Conservation (phyloP, 208 protist species). For the Crithidia sp. region DNA sequence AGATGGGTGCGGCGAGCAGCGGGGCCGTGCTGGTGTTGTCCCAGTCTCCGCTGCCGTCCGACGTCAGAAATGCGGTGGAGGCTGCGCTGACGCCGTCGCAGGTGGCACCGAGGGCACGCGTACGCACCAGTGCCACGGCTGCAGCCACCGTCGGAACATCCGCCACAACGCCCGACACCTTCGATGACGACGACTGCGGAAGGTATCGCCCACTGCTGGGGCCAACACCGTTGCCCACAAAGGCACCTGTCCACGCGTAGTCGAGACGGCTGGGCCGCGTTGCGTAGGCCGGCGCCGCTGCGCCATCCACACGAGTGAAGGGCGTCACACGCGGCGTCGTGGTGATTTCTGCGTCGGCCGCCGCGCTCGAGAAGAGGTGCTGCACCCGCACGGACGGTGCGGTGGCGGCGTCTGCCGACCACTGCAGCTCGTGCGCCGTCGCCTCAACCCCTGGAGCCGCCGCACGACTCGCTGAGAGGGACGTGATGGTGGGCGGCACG, state of each 20-base stretch:
- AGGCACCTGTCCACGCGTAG: slow-evolving; percentile 37
- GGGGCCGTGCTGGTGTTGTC: slow-evolving; percentile 10
- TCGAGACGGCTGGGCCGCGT: slow-evolving; percentile 46
- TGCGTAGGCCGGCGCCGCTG: not conserved
- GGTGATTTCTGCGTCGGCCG: slow-evolving; percentile 1
- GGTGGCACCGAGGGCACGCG: slow-evolving; percentile 43
- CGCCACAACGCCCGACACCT: not conserved
- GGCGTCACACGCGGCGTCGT: not conserved
- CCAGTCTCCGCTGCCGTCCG: not conserved
- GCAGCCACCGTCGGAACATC: slow-evolving; percentile 41
- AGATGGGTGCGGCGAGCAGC: slow-evolving; percentile 49
- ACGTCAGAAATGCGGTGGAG: slow-evolving; percentile 17
- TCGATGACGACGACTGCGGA: not conserved
- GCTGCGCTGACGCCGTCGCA: slow-evolving; percentile 38
- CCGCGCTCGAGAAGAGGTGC: slow-evolving; percentile 21
- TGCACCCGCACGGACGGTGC: slow-evolving; percentile 25
- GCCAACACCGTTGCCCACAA: slow-evolving; percentile 62
- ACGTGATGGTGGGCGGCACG: slow-evolving; percentile 34
- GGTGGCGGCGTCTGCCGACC: slow-evolving; percentile 9
- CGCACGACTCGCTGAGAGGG: slow-evolving; percentile 17
- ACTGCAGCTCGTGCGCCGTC: slow-evolving; percentile 6
- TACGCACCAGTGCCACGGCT: slow-evolving; percentile 62
- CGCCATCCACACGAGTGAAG: not conserved
- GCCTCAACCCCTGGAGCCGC: slow-evolving; percentile 7
- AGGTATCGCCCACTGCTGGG: slow-evolving; percentile 15